Evolutionary conservation across 2,329 filamentous ascomycete genomes (phyloP).

Genomic region (Neofusicoccum ribis): DNA sequence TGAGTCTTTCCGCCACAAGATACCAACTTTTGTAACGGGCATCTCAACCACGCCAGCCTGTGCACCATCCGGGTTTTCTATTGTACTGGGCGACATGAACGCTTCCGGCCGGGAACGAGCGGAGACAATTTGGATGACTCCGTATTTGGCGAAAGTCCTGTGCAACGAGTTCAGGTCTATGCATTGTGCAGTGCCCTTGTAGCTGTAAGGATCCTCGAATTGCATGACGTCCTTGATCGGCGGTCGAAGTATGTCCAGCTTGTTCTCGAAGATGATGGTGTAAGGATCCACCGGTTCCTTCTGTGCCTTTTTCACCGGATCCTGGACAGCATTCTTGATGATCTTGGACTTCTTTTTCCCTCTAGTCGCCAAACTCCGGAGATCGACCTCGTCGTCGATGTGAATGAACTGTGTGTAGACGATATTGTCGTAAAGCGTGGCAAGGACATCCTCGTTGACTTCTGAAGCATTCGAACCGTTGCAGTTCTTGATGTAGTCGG

Average conservation of each 20-base stretch:
- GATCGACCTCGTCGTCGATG: conserved; percentile 86
- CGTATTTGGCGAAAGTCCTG: conserved; percentile 86
- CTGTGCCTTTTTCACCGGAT: conserved; percentile 63
- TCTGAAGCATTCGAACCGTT: conserved; percentile 64
- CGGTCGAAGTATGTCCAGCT: conserved; percentile 78
- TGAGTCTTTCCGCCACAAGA: conserved; percentile 89
- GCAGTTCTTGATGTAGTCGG: conserved; percentile 92
- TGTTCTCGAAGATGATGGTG: conserved; percentile 86
- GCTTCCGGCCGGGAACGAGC: conserved; percentile 90
- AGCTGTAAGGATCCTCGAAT: conserved; percentile 88
- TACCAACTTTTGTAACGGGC: conserved; percentile 92
- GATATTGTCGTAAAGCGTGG: conserved; percentile 98
- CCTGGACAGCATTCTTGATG: conserved; percentile 57
- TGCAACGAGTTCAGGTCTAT: conserved; percentile 82
- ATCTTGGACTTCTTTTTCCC: conserved; percentile 65
- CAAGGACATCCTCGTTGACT: conserved; percentile 88
- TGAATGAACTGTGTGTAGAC: conserved; percentile 98
- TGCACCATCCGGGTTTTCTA: conserved; percentile 80
- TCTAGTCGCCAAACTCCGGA: conserved; percentile 70
- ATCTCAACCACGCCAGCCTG: conserved; percentile 95
- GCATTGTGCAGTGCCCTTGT: conserved; percentile 72
- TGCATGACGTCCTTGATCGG: conserved; percentile 90
- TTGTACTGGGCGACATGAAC: conserved; percentile 85
- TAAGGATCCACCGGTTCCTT: conserved; percentile 95
- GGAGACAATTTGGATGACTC: conserved; percentile 91